Evolutionary conservation across 768 basidiomycete species (phyloP), one percentile per base, ranked within the genome.

Genomic region (Mycena galericulata): DNA sequence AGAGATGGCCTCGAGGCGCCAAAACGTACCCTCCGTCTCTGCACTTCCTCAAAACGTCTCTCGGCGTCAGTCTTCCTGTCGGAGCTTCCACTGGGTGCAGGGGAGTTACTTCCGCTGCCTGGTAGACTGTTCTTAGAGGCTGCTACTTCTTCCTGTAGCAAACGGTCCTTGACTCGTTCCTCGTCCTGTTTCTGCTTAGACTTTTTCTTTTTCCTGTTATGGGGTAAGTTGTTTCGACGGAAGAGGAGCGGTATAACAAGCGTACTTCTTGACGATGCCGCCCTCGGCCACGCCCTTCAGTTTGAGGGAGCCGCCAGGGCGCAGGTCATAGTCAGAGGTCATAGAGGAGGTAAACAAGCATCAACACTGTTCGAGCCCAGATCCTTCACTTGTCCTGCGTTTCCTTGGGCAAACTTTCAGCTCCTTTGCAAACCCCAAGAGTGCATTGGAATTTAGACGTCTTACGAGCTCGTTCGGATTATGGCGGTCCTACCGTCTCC

Each of bases 241-340:
- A 32, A 63, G 65, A 15, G 40, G 53, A 10, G 62, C 38, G n/a
- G n/a, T n/a, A n/a, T n/a, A 32, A 68, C 41, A 24, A 67, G 29
- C 89, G 70, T 72, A 94, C 95, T 95, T 96, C 80, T 96, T 96
- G 50, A 90, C 89, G 63, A 92, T 86, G 4, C 93, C 92, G 63
- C 92, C 94, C 71, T 93, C 94, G 29, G 84, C 83, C 36, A 91
- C 90, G 38, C 92, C 89, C 82, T 96, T 97, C 75, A 97, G 86
- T 79, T 95, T 97, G 78, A 97, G 92, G 72, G 93, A 90, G 76
- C 95, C 95, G 53, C 94, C 92, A 62, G 93, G 90, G 78, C 90
- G 90, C 80, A 92, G 85, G 82, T 92, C 89, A 80, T 97, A 96
- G 79, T 93, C 93, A 64, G n/a, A n/a, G n/a, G n/a, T n/a, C n/a